Evolutionary conservation across 768 basidiomycete genomes (phyloP).

Genomic region (Goffeauzyma gilvescens): DNA sequence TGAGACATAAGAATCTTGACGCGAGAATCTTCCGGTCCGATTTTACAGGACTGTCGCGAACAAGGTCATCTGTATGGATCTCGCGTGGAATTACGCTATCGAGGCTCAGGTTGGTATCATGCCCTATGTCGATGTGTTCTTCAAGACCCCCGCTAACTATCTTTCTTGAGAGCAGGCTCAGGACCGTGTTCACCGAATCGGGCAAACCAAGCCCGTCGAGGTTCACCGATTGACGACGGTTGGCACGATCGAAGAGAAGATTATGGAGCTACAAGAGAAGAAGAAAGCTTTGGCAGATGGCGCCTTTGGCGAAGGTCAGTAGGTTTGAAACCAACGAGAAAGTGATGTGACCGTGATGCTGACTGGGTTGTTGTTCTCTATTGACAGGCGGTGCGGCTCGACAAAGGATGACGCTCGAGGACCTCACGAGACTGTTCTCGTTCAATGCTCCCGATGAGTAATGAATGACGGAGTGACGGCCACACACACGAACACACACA

Average conservation of each 20-base stretch:
- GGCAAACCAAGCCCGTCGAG: conserved; percentile 26
- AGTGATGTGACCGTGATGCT: too few species aligned
- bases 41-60: conserved; percentile 10
- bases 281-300: conserved; percentile 30
- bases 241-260: conserved; percentile 43
- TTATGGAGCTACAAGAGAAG: conserved; percentile 45
- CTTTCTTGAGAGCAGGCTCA: conserved; percentile 22
- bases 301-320: conserved; percentile 29
- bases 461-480: too few species aligned
- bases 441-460: too few species aligned
- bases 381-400: too few species aligned
- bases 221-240: conserved; percentile 31
- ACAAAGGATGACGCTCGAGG: too few species aligned
- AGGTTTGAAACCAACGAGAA: too few species aligned
- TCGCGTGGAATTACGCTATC: conserved; percentile 33
- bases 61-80: conserved; percentile 28
- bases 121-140: too few species aligned
- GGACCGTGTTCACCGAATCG: conserved; percentile 34
- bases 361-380: too few species aligned
- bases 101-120: conserved; percentile 14
- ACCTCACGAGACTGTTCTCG: too few species aligned
- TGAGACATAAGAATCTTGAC: conserved; percentile 7
- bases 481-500: too few species aligned
- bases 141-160: too few species aligned
- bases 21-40: too few species aligned